Evolutionary conservation across 768 basidiomycete species (phyloP), one percentile per base, ranked within the genome.

Genomic region (Psilocybe cubensis): DNA sequence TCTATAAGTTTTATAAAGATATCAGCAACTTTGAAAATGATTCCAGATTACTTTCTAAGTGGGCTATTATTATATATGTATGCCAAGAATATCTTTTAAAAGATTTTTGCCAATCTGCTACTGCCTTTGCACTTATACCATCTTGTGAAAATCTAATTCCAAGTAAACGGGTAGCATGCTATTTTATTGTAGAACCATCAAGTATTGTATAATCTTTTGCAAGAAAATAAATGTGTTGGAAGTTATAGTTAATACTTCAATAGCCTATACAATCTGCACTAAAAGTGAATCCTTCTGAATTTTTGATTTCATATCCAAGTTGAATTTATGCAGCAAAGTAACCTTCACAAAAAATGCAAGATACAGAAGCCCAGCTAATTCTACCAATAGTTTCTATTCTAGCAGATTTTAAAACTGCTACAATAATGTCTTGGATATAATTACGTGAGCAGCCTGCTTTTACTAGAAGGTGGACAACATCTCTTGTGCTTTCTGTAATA

Each of bases 291-390:
- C 38, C 41, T 31, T 63, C 41, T 21, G 66, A 38, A 7, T 55
- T 52, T 38, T 42, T 25, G 43, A 70, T 59, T 31, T 67, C 63
- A 58, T 64, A 47, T 7, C 58, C 67, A 49, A 66, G 54, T 25
- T 70, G 68, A 24, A 69, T 57, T 25, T 64, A 62, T 43, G 65
- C 54, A 21, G 67, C 68, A 63, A 63, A 50, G 28, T 57, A 61
- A 14, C 66, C 65, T 50, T 69, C 62, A 29, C 25, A 54, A 44
- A 66, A 18, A 33, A 59, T 59, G n/a, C 62, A 46, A 11, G 58
- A 21, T 20, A 65, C 47, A 40, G 55, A 57, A 40, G 61, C 28
- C 1, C 48, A 24, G 44, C 64, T 65, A 18, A 65, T 61, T 17
- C 18, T 43, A 18, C 62, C 66, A 54, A 65, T 46, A 31, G 54